Evolutionary conservation across 257 asterid species (phyloP).

Genomic region (Gynochthodes officinalis): DNA sequence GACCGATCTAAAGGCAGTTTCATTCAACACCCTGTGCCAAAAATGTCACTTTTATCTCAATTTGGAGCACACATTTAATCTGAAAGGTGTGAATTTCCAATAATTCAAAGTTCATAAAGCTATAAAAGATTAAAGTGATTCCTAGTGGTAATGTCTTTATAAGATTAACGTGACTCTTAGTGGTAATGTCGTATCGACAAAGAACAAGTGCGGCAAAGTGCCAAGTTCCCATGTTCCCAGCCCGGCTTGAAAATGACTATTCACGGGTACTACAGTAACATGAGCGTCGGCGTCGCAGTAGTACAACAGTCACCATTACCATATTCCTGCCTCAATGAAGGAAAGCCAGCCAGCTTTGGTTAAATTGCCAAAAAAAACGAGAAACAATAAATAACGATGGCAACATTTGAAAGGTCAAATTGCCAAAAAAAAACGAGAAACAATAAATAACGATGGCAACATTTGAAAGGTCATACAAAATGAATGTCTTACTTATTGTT

Average conservation of each 20-base stretch:
- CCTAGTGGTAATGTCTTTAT: background rate
- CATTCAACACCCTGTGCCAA: background rate
- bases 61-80: background rate
- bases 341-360: too few species aligned
- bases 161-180: too few species aligned
- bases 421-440: too few species aligned
- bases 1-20: background rate
- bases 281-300: background rate
- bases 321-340: too few species aligned
- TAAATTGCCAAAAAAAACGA: too few species aligned
- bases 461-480: too few species aligned
- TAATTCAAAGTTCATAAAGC: background rate
- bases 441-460: too few species aligned
- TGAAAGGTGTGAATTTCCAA: constrained; percentile 5
- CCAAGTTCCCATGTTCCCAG: constrained; percentile 11
- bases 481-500: too few species aligned
- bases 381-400: too few species aligned
- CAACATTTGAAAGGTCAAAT: too few species aligned
- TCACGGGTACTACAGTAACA: constrained; percentile 20
- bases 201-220: background rate
- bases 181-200: background rate
- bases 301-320: too few species aligned
- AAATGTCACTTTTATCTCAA: background rate
- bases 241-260: constrained; percentile 18
- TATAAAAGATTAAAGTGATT: too few species aligned